phyloP scores from a whole-genome alignment of 2,329 filamentous ascomycete genomes.

The Hymenoscyphus albidus region DNA sequence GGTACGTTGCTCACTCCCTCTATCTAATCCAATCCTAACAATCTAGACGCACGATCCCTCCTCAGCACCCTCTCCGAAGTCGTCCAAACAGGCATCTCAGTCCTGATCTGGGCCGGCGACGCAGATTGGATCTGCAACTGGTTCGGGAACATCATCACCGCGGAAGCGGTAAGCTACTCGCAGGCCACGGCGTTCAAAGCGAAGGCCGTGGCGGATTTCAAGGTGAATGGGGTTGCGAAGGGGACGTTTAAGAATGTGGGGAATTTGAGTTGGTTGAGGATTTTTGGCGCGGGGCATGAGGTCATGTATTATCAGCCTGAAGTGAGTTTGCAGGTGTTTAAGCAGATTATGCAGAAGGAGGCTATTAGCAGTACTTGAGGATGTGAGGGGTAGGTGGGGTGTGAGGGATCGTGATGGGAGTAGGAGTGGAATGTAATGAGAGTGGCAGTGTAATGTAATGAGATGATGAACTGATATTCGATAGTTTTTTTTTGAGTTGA shows the following conservation, averaged over 20 bases:
- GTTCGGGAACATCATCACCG: constrained; percentile 44
- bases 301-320: constrained; percentile 35
- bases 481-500: no score
- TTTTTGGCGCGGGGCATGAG: constrained; percentile 43
- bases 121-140: constrained; percentile 56
- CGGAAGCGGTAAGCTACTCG: constrained; percentile 42
- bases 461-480: no score
- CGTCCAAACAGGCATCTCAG: constrained; percentile 43
- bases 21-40: background rate
- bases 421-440: no score
- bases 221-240: constrained; percentile 42
- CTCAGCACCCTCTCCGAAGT: constrained; percentile 41
- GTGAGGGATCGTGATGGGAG: no score
- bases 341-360: constrained; percentile 40
- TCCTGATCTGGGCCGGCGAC: constrained; percentile 51
- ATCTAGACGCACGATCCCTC: constrained; percentile 38
- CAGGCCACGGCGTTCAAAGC: constrained; percentile 39
- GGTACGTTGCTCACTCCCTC: constrained; percentile 20
- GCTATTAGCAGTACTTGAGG: constrained; percentile 34
- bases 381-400: no score
- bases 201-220: constrained; percentile 41
- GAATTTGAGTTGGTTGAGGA: constrained; percentile 46
- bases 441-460: no score
- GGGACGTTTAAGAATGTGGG: constrained; percentile 48
- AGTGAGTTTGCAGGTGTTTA: constrained; percentile 42